phyloP scores from a whole-genome alignment of 2,329 filamentous ascomycete genomes.

The Neofusicoccum sp. region DNA sequence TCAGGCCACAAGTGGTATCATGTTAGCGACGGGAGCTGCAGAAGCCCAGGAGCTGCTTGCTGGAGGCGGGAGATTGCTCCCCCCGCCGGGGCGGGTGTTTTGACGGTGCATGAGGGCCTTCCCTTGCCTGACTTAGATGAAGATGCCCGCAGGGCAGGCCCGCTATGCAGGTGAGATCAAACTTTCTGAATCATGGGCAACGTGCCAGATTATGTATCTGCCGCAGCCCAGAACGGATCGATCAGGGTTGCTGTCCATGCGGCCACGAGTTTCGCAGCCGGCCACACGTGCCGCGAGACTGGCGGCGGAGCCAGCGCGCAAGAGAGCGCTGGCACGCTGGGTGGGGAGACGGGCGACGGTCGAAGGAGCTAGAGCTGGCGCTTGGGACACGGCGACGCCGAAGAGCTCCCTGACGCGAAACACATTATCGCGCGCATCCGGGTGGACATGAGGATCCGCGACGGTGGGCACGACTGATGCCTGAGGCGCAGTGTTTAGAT shows the following conservation, averaged over 20 bases:
- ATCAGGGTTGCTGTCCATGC: not conserved
- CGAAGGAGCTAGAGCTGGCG: too few species aligned
- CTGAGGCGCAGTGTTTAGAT: not conserved
- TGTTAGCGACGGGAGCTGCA: not conserved
- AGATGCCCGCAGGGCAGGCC: slow-evolving; percentile 1
- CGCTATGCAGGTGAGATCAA: not conserved
- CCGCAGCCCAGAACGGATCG: not conserved
- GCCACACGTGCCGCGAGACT: not conserved
- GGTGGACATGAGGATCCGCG: slow-evolving; percentile 11
- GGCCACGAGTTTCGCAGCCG: not conserved
- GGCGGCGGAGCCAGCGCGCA: not conserved
- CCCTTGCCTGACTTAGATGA: slow-evolving; percentile 10
- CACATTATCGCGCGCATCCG: not conserved
- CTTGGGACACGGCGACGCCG: too few species aligned
- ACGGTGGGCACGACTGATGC: not conserved
- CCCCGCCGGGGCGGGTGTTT: slow-evolving; percentile 1
- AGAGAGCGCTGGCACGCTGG: too few species aligned
- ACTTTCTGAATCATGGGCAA: not conserved
- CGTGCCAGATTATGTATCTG: not conserved
- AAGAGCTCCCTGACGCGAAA: too few species aligned
- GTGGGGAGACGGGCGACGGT: too few species aligned
- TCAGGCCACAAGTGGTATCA: slow-evolving; percentile 18
- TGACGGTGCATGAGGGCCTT: slow-evolving; percentile 9
- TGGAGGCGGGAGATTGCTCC: slow-evolving; percentile 13
- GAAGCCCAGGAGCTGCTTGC: not conserved